Conservation (phyloP, 805 yeast species). For the Spathaspora hagerdaliae region DNA sequence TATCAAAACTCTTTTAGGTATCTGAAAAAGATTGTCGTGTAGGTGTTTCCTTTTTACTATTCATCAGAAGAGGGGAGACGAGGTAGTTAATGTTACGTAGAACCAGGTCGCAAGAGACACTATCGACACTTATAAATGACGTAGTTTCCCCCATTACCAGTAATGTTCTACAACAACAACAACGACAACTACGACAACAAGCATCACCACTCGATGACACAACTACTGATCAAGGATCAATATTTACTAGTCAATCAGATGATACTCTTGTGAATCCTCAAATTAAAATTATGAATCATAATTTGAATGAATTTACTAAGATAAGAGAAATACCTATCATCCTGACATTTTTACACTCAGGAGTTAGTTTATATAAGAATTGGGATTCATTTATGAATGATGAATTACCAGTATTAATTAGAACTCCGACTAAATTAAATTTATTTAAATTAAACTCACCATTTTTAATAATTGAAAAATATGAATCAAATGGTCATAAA, state of each 20-base stretch:
- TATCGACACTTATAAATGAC: constrained; percentile 2
- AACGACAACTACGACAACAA: too few relatives aligned
- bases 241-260: neutral
- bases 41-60: too few relatives aligned
- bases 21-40: too few relatives aligned
- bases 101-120: constrained; percentile 3
- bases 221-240: neutral
- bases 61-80: too few relatives aligned
- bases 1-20: too few relatives aligned
- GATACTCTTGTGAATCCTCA: constrained; percentile 1
- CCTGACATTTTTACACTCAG: constrained; percentile 15
- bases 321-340: constrained; percentile 16
- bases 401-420: constrained; percentile 1
- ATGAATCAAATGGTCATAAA: constrained; percentile 11
- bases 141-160: neutral
- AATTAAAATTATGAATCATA: neutral
- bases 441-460: constrained; percentile 27
- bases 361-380: constrained; percentile 5
- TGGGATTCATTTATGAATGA: neutral
- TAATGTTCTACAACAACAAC: neutral
- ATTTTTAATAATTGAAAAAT: constrained; percentile 19
- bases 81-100: neutral
- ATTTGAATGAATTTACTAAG: neutral
- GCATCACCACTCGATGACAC: too few relatives aligned
- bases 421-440: constrained; percentile 6